These are phyloP conservation scores for Ajuga chamaepitys DNA, from an alignment of 257 asterid species.

Conservation along the genomic window DNA sequence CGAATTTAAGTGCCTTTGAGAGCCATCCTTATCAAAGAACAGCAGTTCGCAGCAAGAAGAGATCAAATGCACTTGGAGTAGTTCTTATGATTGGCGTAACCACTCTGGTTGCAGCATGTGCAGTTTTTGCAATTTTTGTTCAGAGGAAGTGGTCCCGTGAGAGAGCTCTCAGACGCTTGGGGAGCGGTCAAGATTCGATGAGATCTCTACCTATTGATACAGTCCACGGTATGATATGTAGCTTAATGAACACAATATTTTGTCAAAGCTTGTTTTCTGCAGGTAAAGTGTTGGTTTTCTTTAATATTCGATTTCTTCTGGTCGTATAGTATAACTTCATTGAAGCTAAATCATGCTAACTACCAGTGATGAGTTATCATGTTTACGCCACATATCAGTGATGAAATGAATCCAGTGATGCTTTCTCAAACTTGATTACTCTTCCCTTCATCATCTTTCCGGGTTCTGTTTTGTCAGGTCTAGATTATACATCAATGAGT, in stretches of 20 bases:
- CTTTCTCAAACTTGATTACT: too few species aligned
- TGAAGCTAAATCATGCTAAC: neutral
- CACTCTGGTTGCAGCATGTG: conserved; percentile 43
- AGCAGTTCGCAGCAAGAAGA: conserved; percentile 29
- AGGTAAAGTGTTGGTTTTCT: neutral
- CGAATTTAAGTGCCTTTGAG: conserved; percentile 55
- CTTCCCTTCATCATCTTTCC: too few species aligned
- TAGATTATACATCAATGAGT: conserved; percentile 34
- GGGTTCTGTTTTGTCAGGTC: neutral
- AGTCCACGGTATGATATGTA: conserved; percentile 35
- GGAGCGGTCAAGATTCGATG: conserved; percentile 31
- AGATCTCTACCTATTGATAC: conserved; percentile 37
- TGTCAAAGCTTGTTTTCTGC: neutral
- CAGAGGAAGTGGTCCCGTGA: conserved; percentile 20
- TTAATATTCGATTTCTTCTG: neutral
- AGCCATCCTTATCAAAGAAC: conserved; percentile 36
- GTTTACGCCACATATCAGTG: neutral
- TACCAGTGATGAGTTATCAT: neutral
- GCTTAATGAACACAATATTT: too few species aligned
- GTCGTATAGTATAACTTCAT: neutral
- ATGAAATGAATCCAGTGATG: neutral
- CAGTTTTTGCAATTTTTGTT: conserved; percentile 27
- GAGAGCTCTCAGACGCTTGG: conserved; percentile 17
- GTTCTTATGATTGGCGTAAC: conserved; percentile 38
- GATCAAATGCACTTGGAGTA: conserved; percentile 30